phyloP scores from a whole-genome alignment of 2,329 filamentous ascomycete genomes.

The Sclerotiophoma versabilis region DNA sequence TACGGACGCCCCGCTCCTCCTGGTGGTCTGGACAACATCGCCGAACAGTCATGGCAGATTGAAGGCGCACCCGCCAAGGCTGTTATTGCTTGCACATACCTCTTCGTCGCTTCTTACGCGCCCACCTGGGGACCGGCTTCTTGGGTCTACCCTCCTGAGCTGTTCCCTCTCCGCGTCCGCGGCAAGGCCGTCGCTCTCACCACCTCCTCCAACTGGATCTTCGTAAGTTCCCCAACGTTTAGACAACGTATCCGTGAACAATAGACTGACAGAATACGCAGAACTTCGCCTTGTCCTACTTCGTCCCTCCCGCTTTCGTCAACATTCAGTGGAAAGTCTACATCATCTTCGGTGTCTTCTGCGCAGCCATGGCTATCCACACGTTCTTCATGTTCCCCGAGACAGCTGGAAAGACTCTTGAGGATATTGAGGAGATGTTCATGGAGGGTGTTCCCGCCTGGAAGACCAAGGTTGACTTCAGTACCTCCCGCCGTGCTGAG shows the following conservation, averaged over 20 bases:
- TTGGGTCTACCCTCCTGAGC: conserved; percentile 66
- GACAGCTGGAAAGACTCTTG: conserved; percentile 75
- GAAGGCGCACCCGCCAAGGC: conserved; percentile 51
- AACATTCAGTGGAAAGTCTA: conserved; percentile 69
- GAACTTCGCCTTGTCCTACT: conserved; percentile 63
- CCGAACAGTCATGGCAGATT: conserved; percentile 53
- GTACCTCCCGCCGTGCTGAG: conserved; percentile 31
- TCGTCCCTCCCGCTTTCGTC: conserved; percentile 65
- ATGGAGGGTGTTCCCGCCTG: conserved; percentile 63
- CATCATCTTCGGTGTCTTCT: conserved; percentile 78
- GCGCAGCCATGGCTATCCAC: conserved; percentile 71
- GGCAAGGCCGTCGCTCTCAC: conserved; percentile 69
- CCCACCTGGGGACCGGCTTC: conserved; percentile 68
- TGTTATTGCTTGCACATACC: conserved; percentile 73
- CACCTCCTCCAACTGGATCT: conserved; percentile 68
- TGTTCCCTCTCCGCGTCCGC: conserved; percentile 68
- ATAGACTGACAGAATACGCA: conserved; percentile 47
- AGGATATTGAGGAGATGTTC: conserved; percentile 80
- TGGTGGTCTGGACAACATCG: conserved; percentile 51
- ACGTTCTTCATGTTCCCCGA: conserved; percentile 72
- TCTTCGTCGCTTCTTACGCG: conserved; percentile 75
- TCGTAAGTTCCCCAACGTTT: no score
- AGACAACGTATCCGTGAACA: background rate
- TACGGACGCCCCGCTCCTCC: conserved; percentile 59
- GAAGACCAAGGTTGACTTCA: conserved; percentile 53